Conservation (phyloP, 202 grass and related monocot species). For the Setaria italica region DNA sequence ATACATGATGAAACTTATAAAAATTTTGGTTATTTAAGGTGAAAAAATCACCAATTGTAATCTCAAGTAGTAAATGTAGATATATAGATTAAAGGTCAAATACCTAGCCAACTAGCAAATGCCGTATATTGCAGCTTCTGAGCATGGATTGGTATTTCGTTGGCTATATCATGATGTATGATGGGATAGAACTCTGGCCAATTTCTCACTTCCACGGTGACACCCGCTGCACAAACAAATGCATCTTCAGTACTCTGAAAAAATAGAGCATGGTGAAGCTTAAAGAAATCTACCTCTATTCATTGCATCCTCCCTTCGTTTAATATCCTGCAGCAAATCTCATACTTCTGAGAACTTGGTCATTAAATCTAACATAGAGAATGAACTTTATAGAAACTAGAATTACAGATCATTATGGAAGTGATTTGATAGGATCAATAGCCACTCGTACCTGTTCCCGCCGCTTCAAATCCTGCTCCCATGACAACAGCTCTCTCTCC, state of each 20-base stretch:
- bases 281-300: constrained; percentile 61
- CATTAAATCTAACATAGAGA: not conserved
- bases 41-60: constrained; percentile 5
- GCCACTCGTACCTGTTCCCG: constrained; percentile 61
- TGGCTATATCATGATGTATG: constrained; percentile 90
- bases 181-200: constrained; percentile 85
- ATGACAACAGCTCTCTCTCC: constrained; percentile 66
- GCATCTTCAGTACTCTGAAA: constrained; percentile 19
- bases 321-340: constrained; percentile 69
- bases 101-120: constrained; percentile 98
- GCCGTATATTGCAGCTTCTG: constrained; percentile 85
- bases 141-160: constrained; percentile 87
- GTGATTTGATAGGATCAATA: constrained; percentile 19
- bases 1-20: constrained; percentile 14
- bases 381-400: constrained; percentile 4
- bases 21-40: not conserved
- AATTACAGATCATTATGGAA: not conserved
- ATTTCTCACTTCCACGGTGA: constrained; percentile 78
- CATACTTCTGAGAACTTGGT: constrained; percentile 28
- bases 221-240: constrained; percentile 59
- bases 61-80: constrained; percentile 1
- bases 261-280: constrained; percentile 19
- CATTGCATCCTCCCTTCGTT: constrained; percentile 82
- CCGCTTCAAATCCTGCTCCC: constrained; percentile 86
- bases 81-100: constrained; percentile 15